These are phyloP conservation scores for Vanderwaltozyma yarrowii DNA, from an alignment of 805 yeast genomes.

Conservation along the genomic window DNA sequence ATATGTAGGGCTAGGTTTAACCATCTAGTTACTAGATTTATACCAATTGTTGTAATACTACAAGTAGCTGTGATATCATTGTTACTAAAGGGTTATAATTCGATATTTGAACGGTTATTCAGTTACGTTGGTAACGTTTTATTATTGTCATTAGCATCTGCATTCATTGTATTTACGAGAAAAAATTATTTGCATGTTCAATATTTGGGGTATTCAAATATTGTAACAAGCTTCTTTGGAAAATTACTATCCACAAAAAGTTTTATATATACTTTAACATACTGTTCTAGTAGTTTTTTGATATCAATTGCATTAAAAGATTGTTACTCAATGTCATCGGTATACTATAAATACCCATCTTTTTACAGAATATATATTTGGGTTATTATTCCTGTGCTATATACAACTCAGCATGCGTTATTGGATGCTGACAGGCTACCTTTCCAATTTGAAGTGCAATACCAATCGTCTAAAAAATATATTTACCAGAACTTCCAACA, in stretches of 20 bases:
- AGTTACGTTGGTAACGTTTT: constrained; percentile 23
- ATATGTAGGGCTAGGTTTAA: constrained; percentile 33
- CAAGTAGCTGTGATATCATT: constrained; percentile 19
- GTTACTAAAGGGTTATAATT: constrained; percentile 10
- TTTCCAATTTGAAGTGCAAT: constrained; percentile 33
- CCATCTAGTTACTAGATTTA: constrained; percentile 29
- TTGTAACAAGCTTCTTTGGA: constrained; percentile 14
- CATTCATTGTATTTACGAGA: constrained; percentile 30
- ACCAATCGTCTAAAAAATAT: constrained; percentile 30
- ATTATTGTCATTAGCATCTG: constrained; percentile 21
- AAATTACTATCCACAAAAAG: constrained; percentile 28
- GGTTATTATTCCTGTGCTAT: constrained; percentile 33
- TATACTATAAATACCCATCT: background rate
- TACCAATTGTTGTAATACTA: constrained; percentile 23
- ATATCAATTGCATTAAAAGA: constrained; percentile 15
- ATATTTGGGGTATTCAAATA: constrained; percentile 20
- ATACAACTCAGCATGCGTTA: constrained; percentile 40
- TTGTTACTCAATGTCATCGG: constrained; percentile 10
- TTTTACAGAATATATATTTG: constrained; percentile 24
- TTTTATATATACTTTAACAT: constrained; percentile 14
- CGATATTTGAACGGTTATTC: constrained; percentile 17
- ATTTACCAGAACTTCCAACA: constrained; percentile 23
- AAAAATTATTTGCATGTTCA: constrained; percentile 34
- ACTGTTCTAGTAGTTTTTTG: constrained; percentile 16
- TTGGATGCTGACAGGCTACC: constrained; percentile 47